Conservation (phyloP, 306 rosid species). For the Medicago arabica region DNA sequence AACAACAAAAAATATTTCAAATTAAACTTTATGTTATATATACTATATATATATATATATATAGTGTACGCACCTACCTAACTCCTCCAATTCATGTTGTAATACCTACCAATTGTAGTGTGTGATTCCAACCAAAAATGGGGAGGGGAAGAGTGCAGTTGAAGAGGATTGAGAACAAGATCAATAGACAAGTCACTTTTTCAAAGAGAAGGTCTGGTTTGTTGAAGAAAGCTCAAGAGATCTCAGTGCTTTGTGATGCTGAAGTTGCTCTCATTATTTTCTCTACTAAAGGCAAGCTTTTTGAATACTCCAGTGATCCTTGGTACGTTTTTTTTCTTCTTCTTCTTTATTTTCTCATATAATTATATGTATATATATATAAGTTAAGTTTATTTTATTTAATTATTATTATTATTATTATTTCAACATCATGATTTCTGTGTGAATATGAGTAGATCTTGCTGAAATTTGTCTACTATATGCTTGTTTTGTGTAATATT, state of each 20-base stretch:
- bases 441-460: background rate
- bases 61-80: background rate
- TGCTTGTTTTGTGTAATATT: background rate
- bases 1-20: background rate
- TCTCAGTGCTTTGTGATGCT: conserved; percentile 94
- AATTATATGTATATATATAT: too few species aligned
- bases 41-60: background rate
- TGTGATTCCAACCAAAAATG: conserved; percentile 40
- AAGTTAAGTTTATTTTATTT: too few species aligned
- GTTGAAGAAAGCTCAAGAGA: conserved; percentile 87
- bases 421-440: background rate
- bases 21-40: background rate
- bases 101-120: too few species aligned
- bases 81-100: background rate
- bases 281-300: conserved; percentile 89
- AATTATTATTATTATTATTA: background rate
- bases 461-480: background rate
- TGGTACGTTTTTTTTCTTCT: conserved; percentile 49
- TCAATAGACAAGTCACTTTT: conserved; percentile 90
- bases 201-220: conserved; percentile 86
- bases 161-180: conserved; percentile 96
- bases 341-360: too few species aligned
- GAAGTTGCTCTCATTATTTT: conserved; percentile 85
- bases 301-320: conserved; percentile 73
- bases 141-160: conserved; percentile 89